Base-by-base conservation (phyloP, 1,284 basidiomycete species). In the Cryptococcus sp. region DNA sequence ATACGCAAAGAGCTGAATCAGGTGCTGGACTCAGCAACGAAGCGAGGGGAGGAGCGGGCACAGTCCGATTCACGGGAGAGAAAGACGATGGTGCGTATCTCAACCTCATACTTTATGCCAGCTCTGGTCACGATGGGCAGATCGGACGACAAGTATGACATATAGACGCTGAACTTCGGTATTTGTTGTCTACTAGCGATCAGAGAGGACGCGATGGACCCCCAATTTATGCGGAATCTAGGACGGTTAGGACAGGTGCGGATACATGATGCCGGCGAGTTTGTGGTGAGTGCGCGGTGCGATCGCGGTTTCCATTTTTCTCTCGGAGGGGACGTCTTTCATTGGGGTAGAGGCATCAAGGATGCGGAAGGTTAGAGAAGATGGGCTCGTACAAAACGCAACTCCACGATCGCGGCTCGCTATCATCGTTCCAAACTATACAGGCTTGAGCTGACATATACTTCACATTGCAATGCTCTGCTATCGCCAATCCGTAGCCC, bases 161-260 rank as follows among this genome's bases (percentile, higher is more conserved):
- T 29, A 52, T 48, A 37, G 5, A 44, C 10, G 41, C 39, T 46
- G 43, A 46, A n/a, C n/a, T n/a, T 10, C 43, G 6, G 11, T 19
- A 41, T 37, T 2, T 10, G 47, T 25, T 15, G 11, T 11, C n/a
- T 34, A n/a, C 20, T 66, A 91, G 90, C 79, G 3, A 86, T 91
- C 63, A 80, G 85, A 58, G 77, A 75, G 60, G 89, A 93, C 69
- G 83, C 84, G 7, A 81, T 80, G 63, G 90, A 93, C 72, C 88
- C 89, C 1, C 85, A 92, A 52, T 86, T 92, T 58, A 74, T 89
- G 68, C 80, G 84, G 34, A 91, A 90, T 67, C 77, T 93, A 50
- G 85, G 72, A 62, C 81, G 78, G 45, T 78, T 93, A 3, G 90
- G 90, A 1, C 86, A 83, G 25, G 90, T 92, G 7, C 80, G 78